Evolutionary conservation across 2,329 filamentous ascomycete species (phyloP).

Genomic region (Trichoderma sp.): DNA sequence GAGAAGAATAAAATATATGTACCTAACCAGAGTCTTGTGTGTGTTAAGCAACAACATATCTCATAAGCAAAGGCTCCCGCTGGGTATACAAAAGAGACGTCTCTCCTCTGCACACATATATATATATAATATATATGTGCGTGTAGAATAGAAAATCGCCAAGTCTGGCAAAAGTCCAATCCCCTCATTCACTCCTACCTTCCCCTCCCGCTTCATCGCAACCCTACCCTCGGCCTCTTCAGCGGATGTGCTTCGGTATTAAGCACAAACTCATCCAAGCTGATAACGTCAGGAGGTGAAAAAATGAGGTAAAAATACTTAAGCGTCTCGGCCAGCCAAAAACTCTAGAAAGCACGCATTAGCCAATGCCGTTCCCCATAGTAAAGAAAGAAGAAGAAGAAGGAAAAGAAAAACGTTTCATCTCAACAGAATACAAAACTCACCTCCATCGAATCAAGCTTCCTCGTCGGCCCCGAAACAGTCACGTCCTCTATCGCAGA

Average conservation of each 20-base stretch:
- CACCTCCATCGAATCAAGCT: conserved; percentile 60
- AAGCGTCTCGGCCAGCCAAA: conserved; percentile 70
- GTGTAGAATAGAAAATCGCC: not conserved
- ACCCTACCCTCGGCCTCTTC: not conserved
- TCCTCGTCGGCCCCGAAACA: conserved; percentile 31
- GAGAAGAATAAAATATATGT: not conserved
- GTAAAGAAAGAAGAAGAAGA: no score
- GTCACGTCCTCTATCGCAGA: conserved; percentile 47
- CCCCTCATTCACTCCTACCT: not conserved
- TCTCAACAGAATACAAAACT: conserved; percentile 24
- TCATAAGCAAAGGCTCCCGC: not conserved
- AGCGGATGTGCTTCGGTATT: conserved; percentile 52
- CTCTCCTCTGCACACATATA: no score
- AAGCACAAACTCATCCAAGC: conserved; percentile 64
- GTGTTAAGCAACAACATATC: not conserved
- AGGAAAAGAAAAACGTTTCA: not conserved
- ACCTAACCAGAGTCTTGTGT: not conserved
- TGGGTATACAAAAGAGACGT: not conserved
- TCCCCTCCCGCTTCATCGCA: not conserved
- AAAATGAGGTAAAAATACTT: conserved; percentile 76
- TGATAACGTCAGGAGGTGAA: conserved; percentile 59
- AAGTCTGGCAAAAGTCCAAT: not conserved
- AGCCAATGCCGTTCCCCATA: not conserved
- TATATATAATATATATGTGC: not conserved
- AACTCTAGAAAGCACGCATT: conserved; percentile 49